Base-by-base conservation (phyloP, 768 basidiomycete genomes). In the Fomitopsis serialis region DNA sequence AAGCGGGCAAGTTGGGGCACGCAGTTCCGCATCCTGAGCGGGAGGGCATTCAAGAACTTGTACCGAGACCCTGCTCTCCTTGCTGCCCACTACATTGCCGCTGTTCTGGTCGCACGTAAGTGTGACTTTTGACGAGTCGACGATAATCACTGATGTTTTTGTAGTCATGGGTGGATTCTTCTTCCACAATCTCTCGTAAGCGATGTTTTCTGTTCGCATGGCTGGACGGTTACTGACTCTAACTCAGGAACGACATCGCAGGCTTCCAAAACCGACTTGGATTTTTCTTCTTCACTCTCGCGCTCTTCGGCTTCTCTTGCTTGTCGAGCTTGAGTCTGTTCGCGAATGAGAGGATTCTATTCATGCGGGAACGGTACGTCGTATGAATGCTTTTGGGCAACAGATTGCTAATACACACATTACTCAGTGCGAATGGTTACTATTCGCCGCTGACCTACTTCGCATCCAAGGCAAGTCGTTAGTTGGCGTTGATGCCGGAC, bases 371-470 rank as follows among this genome's bases (percentile, higher is more conserved):
- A 70, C 79, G 96, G 90, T 95, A 57, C 42, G 78, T 42, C 43
- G 13, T 27, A 19, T 37, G 43, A 22, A 23, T 35, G 21, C 13
- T 44, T 5, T 46, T 27, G 1, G 27, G 11, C 24, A 17, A 15
- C 9, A 50, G 23, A 29, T 21, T 54, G 40, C 35, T 52, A 12
- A 54, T 44, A 45, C 27, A 49, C 17, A 12, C 23, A 50, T 37
- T 11, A 32, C 29, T 5, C 67, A 95, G 93, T 58, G 85, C 94
- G 2, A 99, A 99, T 61, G 97, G 97, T 12, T 99, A 99, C 70
- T 99, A 99, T 68, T 91, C 93, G 0, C 88, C 97, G 1, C 86
- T 95, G 65, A 95, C 94, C 9, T 99, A 98, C 75, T 98, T 98
- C 69, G 75, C 89, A 1, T 95, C 96, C 54, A 99, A 99, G 79